These are phyloP conservation scores for Lachnellula hyalina DNA, from an alignment of 2,329 filamentous ascomycete genomes.

Conservation along the genomic window DNA sequence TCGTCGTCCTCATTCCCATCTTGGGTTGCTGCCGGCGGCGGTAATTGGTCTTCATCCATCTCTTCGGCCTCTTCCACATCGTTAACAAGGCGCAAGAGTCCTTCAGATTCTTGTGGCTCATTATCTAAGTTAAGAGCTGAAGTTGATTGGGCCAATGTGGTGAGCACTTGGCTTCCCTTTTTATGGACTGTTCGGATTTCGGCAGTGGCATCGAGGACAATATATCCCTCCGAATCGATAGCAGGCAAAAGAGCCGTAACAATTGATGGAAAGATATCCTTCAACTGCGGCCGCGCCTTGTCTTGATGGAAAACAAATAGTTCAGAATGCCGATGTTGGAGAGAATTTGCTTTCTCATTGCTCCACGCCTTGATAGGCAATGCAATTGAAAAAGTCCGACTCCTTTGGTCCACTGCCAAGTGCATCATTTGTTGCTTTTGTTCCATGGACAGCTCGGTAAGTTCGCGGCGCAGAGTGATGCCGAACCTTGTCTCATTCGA, in stretches of 20 bases:
- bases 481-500: slow-evolving; percentile 67
- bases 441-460: slow-evolving; percentile 28
- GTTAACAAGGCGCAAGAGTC: slow-evolving; percentile 18
- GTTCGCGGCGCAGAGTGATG: slow-evolving; percentile 47
- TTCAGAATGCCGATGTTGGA: slow-evolving; percentile 41
- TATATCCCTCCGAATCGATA: slow-evolving; percentile 62
- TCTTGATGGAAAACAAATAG: slow-evolving; percentile 64
- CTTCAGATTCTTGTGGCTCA: slow-evolving; percentile 25
- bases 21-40: slow-evolving; percentile 31
- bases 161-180: slow-evolving; percentile 49
- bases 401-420: slow-evolving; percentile 64
- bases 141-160: slow-evolving; percentile 51
- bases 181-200: slow-evolving; percentile 62
- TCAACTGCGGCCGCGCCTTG: slow-evolving; percentile 52
- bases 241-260: slow-evolving; percentile 64
- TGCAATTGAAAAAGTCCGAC: slow-evolving; percentile 61
- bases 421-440: slow-evolving; percentile 49
- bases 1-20: slow-evolving; percentile 45
- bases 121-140: slow-evolving; percentile 36
- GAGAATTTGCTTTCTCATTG: slow-evolving; percentile 23
- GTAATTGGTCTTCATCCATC: slow-evolving; percentile 14
- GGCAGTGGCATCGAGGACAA: slow-evolving; percentile 70
- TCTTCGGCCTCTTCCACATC: slow-evolving; percentile 33
- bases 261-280: slow-evolving; percentile 50
- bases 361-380: slow-evolving; percentile 32